Conservation (phyloP, 1,139 yeast species). For the Hanseniaspora uvarum region DNA sequence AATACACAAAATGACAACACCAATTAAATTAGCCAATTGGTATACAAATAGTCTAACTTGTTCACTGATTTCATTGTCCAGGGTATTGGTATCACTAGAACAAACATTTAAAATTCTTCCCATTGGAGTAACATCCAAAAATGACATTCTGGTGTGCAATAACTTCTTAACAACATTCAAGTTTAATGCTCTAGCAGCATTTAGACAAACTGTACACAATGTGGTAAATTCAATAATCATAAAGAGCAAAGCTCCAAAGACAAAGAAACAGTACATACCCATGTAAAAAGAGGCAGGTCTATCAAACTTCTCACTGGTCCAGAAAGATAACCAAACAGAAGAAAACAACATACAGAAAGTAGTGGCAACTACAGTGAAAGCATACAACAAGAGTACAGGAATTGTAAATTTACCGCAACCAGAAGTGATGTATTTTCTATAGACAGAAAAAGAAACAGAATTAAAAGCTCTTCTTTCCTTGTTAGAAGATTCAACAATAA, state of each 20-base stretch:
- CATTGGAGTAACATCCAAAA: slow-evolving; percentile 50
- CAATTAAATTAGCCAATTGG: slow-evolving; percentile 42
- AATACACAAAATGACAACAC: slow-evolving; percentile 51
- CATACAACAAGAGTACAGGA: slow-evolving; percentile 22
- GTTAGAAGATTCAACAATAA: slow-evolving; percentile 34
- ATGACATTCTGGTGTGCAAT: slow-evolving; percentile 47
- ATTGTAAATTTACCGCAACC: slow-evolving; percentile 24
- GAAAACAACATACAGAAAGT: slow-evolving; percentile 54
- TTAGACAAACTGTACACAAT: slow-evolving; percentile 44
- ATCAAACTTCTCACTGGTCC: slow-evolving; percentile 49
- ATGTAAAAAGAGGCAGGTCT: slow-evolving; percentile 45
- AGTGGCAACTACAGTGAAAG: slow-evolving; percentile 29
- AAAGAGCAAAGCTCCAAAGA: slow-evolving; percentile 34
- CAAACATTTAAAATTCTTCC: slow-evolving; percentile 51
- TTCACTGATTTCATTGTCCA: slow-evolving; percentile 49
- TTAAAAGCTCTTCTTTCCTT: slow-evolving; percentile 45
- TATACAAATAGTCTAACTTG: slow-evolving; percentile 41
- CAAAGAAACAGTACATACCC: slow-evolving; percentile 53
- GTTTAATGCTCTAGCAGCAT: slow-evolving; percentile 37
- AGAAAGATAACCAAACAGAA: slow-evolving; percentile 68
- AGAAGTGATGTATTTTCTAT: slow-evolving; percentile 42
- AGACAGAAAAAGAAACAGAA: slow-evolving; percentile 40
- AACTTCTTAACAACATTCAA: slow-evolving; percentile 36
- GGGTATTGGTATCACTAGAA: slow-evolving; percentile 50
- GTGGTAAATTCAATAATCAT: slow-evolving; percentile 36